Conservation (phyloP, 495 filamentous ascomycete species). For the Umbilicaria muhlenbergii region DNA sequence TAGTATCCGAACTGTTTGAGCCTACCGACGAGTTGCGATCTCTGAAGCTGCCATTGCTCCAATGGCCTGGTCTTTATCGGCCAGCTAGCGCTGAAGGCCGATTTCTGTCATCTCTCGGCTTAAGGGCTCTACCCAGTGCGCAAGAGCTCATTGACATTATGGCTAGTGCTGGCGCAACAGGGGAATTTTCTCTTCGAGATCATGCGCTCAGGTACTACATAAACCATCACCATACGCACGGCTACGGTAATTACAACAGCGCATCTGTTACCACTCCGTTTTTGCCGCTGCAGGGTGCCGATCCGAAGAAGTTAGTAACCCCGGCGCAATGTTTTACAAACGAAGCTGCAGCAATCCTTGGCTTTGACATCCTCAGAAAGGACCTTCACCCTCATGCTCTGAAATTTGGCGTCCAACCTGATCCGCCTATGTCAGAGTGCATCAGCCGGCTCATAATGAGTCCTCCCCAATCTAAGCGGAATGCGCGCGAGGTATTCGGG, state of each 20-base stretch:
- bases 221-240: slow-evolving; percentile 57
- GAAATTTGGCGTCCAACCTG: slow-evolving; percentile 67
- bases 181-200: slow-evolving; percentile 38
- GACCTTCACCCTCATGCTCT: slow-evolving; percentile 60
- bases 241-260: slow-evolving; percentile 48
- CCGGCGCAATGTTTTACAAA: slow-evolving; percentile 75
- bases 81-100: slow-evolving; percentile 48
- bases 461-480: slow-evolving; percentile 47
- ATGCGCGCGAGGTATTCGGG: slow-evolving; percentile 56
- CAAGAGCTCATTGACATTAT: slow-evolving; percentile 63
- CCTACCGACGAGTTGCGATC: slow-evolving; percentile 55
- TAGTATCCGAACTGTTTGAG: slow-evolving; percentile 71
- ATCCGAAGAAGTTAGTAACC: slow-evolving; percentile 38
- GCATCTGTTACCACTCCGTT: slow-evolving; percentile 42
- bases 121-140: slow-evolving; percentile 51
- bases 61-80: slow-evolving; percentile 63
- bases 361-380: slow-evolving; percentile 56
- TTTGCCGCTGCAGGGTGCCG: slow-evolving; percentile 52
- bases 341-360: slow-evolving; percentile 55
- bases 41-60: slow-evolving; percentile 61
- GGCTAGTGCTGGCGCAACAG: slow-evolving; percentile 35
- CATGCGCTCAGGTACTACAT: slow-evolving; percentile 73
- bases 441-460: slow-evolving; percentile 48
- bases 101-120: slow-evolving; percentile 55
- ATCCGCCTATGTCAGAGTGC: slow-evolving; percentile 65